Conservation (phyloP, 345 rosid species). For the Lepidium aucheri region DNA sequence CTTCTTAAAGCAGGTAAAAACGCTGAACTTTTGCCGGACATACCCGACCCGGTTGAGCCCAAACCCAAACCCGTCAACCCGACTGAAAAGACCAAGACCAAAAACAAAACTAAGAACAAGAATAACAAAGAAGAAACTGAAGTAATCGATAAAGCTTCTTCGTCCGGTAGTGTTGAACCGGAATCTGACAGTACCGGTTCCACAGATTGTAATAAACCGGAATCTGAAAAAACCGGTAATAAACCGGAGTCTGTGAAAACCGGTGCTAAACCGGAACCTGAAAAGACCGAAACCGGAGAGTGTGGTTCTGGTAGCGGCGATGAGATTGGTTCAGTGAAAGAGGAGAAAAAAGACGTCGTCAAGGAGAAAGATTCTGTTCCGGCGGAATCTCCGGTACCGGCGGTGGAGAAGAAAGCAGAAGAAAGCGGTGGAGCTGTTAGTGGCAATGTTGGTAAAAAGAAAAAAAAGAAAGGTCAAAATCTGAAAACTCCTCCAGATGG, state of each 20-base stretch:
- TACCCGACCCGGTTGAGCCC: constrained; percentile 20
- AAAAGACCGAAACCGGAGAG: constrained; percentile 18
- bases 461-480: constrained; percentile 58
- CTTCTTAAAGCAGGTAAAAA: constrained; percentile 55
- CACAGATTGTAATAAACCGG: background rate
- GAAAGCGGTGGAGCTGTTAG: background rate
- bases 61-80: constrained; percentile 19
- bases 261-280: constrained; percentile 2
- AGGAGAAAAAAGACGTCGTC: constrained; percentile 24
- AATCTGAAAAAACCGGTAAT: constrained; percentile 6
- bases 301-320: background rate
- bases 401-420: constrained; percentile 22
- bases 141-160: background rate
- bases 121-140: constrained; percentile 9
- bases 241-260: constrained; percentile 9
- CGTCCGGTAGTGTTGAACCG: constrained; percentile 3
- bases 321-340: constrained; percentile 13
- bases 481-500: constrained; percentile 13
- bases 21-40: constrained; percentile 54
- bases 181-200: constrained; percentile 5
- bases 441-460: constrained; percentile 39
- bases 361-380: constrained; percentile 18
- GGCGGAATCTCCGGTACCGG: constrained; percentile 25
- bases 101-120: background rate
- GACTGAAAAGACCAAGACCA: constrained; percentile 24